phyloP scores from a whole-genome alignment of 192 early-diverging fungal species.

The Coemansia sp. region DNA sequence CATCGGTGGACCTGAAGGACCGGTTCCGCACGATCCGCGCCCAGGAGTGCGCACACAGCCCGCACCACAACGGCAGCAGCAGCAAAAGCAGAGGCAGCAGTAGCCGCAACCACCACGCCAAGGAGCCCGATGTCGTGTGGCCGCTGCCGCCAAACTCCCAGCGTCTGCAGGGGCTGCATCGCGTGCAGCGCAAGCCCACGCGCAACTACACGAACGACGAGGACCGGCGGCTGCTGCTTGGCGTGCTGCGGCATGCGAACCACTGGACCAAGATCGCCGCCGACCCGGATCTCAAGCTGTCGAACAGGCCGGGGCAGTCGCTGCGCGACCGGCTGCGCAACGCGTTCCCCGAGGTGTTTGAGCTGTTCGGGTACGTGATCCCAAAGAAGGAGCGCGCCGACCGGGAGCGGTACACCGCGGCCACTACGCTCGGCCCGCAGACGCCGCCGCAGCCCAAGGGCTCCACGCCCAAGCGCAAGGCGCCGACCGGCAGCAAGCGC shows the following conservation, averaged over 20 bases:
- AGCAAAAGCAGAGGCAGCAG: not conserved
- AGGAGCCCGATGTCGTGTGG: constrained; percentile 56
- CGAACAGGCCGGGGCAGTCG: constrained; percentile 51
- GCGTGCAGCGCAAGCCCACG: constrained; percentile 55
- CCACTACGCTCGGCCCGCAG: not conserved
- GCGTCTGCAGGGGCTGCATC: constrained; percentile 49
- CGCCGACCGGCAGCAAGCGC: constrained; percentile 48
- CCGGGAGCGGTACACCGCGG: constrained; percentile 26
- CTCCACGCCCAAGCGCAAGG: constrained; percentile 36
- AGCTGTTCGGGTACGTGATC: constrained; percentile 53
- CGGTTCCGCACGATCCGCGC: constrained; percentile 55
- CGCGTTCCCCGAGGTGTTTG: constrained; percentile 55
- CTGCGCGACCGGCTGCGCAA: constrained; percentile 55
- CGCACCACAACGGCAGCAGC: constrained; percentile 16
- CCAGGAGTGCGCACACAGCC: constrained; percentile 51
- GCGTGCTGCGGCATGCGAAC: constrained; percentile 49
- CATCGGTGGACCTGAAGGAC: constrained; percentile 55
- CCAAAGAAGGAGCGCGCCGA: constrained; percentile 55
- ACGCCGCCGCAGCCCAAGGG: not conserved
- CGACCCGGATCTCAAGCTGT: constrained; percentile 45
- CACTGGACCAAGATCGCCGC: constrained; percentile 56
- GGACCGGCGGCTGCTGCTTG: constrained; percentile 45
- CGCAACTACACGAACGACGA: constrained; percentile 54
- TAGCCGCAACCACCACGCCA: constrained; percentile 23
- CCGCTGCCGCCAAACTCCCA: constrained; percentile 53